Base-by-base conservation (phyloP, 2,329 filamentous ascomycete species). In the Penicillium aurantiogriseum region DNA sequence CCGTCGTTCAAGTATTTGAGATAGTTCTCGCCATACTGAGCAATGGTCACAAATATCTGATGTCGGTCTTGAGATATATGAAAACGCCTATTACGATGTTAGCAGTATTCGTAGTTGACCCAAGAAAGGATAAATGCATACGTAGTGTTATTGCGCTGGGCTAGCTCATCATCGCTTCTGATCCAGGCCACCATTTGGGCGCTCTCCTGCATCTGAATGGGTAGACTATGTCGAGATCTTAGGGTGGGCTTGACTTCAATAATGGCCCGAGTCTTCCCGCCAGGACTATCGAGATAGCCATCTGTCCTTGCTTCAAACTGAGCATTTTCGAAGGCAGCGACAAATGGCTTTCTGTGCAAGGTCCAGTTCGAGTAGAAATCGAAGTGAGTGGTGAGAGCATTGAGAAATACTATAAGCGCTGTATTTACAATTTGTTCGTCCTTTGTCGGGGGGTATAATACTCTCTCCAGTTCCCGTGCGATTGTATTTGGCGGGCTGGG, bases 151-250 rank as follows among this genome's bases (percentile, higher is more conserved):
- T 8, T n/a, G 1, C 13, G 7, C n/a, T 47, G 45, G 13, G 31
- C 4, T 23, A 15, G 9, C 2, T 47, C 19, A 2, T 17, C 19
- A 23, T 47, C 31, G 2, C 31, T 47, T 35, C 23, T 47, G 15
- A 47, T 47, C 31, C 45, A 47, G 3, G 45, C 45, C 1, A 47
- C 43, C 43, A 46, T 46, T 33, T 46, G 27, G 27, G 25, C 25
- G 25, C 25, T 29, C 17, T 45, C 25, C 27, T 46, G 44, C 7
- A 46, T 46, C 11, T 46, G n/a, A 10, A 46, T 33, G 0, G 0
- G 15, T 17, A 3, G 13, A 13, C 0, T 0, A 5, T 43, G 4
- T 9, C 1, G 3, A 25, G 1, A 25, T 10, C 23, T 29, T 1
- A 4, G 0, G 2, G n/a, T 15, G 5, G 42, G 40, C n/a, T 43